Conservation (phyloP, 2,329 filamentous ascomycete species). For the Incumbomyces lentus region DNA sequence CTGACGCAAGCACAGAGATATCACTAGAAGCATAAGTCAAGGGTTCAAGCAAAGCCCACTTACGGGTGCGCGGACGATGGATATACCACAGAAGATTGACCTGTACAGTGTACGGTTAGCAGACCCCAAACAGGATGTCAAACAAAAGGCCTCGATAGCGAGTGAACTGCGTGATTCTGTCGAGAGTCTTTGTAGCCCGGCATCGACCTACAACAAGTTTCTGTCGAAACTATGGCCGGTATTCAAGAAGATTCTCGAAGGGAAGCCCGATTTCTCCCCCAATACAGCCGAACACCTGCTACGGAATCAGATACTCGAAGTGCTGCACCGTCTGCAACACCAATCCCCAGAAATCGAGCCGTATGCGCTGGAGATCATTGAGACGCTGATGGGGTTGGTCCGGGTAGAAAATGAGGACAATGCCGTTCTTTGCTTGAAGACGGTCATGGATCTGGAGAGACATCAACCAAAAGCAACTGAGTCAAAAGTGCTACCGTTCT, state of each 20-base stretch:
- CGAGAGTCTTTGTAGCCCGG: constrained; percentile 68
- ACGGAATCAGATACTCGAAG: constrained; percentile 87
- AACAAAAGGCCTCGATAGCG: constrained; percentile 70
- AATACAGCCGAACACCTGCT: constrained; percentile 87
- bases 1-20: constrained; percentile 5
- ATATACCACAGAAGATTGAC: constrained; percentile 30
- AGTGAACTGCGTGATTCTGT: constrained; percentile 82
- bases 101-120: constrained; percentile 39
- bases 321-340: constrained; percentile 75
- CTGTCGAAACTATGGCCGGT: constrained; percentile 81
- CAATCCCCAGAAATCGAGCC: constrained; percentile 73
- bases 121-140: constrained; percentile 56
- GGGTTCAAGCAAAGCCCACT: not conserved
- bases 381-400: constrained; percentile 79
- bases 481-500: constrained; percentile 78
- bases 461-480: constrained; percentile 75
- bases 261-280: constrained; percentile 81
- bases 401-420: constrained; percentile 96
- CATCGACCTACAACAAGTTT: constrained; percentile 67
- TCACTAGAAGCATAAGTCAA: not conserved
- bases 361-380: constrained; percentile 79
- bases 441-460: constrained; percentile 90
- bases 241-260: constrained; percentile 74
- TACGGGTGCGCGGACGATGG: constrained; percentile 10
- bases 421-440: constrained; percentile 95